Base-by-base conservation (phyloP, 2,329 filamentous ascomycete species). In the Xylariaceae sp. region DNA sequence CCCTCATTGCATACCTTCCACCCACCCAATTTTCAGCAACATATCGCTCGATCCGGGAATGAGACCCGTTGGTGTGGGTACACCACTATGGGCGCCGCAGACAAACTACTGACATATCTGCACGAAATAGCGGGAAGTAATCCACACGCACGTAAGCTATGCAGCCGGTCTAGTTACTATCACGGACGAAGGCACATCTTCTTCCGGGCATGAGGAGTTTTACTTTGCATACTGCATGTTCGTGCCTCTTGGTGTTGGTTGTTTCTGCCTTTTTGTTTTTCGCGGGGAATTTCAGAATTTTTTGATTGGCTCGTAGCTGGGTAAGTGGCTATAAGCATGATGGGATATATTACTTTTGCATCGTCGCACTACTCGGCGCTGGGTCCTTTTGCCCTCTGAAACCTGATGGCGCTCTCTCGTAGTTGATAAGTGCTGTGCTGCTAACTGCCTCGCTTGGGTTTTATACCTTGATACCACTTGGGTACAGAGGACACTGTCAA, bases 191-290 rank as follows among this genome's bases (percentile, higher is more conserved):
- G 27, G 36, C 21, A 45, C 44, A 43, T 39, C 49, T 47, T 43
- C 40, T 52, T 59, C 44, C 40, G 55, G 51, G 39, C 34, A 42
- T 52, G 50, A 54, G 51, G 49, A 54, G 50, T 32, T n/a, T n/a
- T n/a, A n/a, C n/a, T n/a, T n/a, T n/a, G n/a, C n/a, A n/a, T n/a
- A n/a, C n/a, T n/a, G n/a, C n/a, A n/a, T n/a, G n/a, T n/a, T n/a
- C n/a, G n/a, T n/a, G n/a, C n/a, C n/a, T n/a, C n/a, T n/a, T n/a
- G n/a, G n/a, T n/a, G n/a, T n/a, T n/a, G n/a, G n/a, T n/a, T n/a
- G n/a, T n/a, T n/a, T n/a, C n/a, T n/a, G n/a, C n/a, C n/a, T n/a
- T n/a, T n/a, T n/a, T n/a, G n/a, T n/a, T n/a, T n/a, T n/a, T n/a
- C n/a, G n/a, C n/a, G n/a, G n/a, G n/a, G n/a, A n/a, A n/a, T n/a